Evolutionary conservation across 352 stramenopile genomes (phyloP).

Genomic region (Phytopythium delawarense): DNA sequence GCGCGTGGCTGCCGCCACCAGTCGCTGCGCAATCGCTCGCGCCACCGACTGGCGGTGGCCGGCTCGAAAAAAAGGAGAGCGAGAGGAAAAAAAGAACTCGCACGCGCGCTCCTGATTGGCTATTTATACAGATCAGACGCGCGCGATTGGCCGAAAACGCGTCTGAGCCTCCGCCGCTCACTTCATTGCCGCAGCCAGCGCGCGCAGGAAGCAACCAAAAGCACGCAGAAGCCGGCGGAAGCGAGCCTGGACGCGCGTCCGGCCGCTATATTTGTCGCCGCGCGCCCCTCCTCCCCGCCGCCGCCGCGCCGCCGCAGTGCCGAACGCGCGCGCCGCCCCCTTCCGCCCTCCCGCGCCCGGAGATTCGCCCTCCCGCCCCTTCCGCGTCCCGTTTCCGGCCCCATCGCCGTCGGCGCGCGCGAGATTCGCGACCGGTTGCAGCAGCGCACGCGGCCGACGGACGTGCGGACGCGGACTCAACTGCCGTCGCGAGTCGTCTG

Average conservation of each 20-base stretch:
- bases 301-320: background rate
- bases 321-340: background rate
- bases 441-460: background rate
- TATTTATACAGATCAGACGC: conserved; percentile 1
- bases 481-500: background rate
- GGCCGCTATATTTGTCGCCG: background rate
- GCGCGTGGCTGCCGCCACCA: conserved; percentile 1
- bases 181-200: background rate
- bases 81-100: background rate
- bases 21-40: background rate
- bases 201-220: background rate
- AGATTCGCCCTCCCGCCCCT: conserved; percentile 1
- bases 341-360: background rate
- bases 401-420: background rate
- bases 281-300: background rate
- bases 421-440: conserved; percentile 1
- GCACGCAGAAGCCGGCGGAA: background rate
- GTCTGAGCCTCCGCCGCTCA: background rate
- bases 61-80: background rate
- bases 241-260: background rate
- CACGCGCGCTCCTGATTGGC: background rate
- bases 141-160: background rate
- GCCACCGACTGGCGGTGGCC: background rate
- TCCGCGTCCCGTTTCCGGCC: conserved; percentile 5
- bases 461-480: background rate